Base-by-base conservation (phyloP, 495 filamentous ascomycete genomes). In the Bacidia gigantensis region DNA sequence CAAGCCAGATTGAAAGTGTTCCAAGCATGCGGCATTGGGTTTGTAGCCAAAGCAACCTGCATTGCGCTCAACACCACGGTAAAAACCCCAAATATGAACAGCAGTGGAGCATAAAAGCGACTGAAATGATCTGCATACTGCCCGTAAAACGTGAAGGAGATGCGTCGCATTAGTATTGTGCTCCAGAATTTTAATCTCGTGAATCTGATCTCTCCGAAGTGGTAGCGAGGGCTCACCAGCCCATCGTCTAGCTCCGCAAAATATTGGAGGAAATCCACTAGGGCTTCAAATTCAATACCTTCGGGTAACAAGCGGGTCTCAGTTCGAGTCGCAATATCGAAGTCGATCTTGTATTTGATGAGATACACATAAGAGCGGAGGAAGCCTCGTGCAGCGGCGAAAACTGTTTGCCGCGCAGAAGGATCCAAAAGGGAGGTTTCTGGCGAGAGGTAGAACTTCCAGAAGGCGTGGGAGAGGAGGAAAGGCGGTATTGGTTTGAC, bases 401-500 rank as follows among this genome's bases (percentile, higher is more conserved):
- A 17, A 17, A 9, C 20, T 5, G 12, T 9, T n/a, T 44, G 41
- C 20, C 17, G 12, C 5, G 12, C 14, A 5, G 14, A 17, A 5
- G 12, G 14, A 17, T 7, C 9, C 14, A n/a, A 9, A 17, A 17
- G 41, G 5, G 41, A 44, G 7, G 20, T 22, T 48, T 48, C 11
- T 20, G 45, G 45, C 11, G 12, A n/a, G 17, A 48, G 45, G 26
- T 22, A 48, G 11, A 3, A 3, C 7, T 7, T 44, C 72, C 76
- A 81, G 55, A 80, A 78, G 1, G 51, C 58, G 11, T 59, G 43
- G 0, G 60, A 63, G n/a, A 73, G 65, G 1, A 82, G 67, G 55
- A 67, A 80, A 3, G 48, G 14, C 0, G 78, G 79, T 0, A 83
- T 51, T 1, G 79, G 78, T 48, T 81, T 83, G 49, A 82, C 60